These are phyloP conservation scores for Coix lacrymajobi DNA, from an alignment of 176 grass and related monocot genomes.

Conservation along the genomic window DNA sequence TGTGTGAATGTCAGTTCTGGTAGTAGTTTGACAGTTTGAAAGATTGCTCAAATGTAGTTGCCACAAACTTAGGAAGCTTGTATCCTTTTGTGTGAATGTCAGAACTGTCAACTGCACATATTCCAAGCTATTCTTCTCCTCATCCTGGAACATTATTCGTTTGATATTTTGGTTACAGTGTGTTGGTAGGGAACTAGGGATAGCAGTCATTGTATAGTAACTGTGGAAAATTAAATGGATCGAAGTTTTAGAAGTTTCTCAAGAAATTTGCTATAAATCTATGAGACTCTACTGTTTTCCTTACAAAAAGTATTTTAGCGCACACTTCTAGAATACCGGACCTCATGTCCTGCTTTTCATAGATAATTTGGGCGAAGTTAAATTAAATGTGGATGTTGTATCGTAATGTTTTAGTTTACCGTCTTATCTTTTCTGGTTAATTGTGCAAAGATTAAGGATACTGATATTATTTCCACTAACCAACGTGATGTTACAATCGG, in stretches of 20 bases:
- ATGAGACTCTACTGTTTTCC: not conserved
- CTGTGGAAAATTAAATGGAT: not conserved
- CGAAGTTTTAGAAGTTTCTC: not conserved
- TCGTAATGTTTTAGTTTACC: not conserved
- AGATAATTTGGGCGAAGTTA: not conserved
- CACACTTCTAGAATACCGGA: not conserved
- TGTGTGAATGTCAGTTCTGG: too few relatives aligned
- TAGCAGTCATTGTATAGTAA: not conserved
- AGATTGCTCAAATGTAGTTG: not conserved
- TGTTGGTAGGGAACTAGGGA: not conserved
- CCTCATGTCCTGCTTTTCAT: not conserved
- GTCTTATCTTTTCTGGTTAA: not conserved
- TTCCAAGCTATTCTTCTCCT: not conserved
- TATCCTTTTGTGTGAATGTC: not conserved
- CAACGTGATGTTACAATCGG: not conserved
- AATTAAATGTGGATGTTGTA: not conserved
- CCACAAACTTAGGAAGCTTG: not conserved
- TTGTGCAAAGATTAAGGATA: not conserved
- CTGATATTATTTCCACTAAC: not conserved
- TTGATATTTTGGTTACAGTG: not conserved
- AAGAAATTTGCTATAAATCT: not conserved
- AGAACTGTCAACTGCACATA: not conserved
- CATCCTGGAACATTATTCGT: not conserved
- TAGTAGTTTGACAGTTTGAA: not conserved
- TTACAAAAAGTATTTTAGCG: not conserved